A percentile compares a stretch with the other conserved stretches of the same genome.
phyloP scores from a whole-genome alignment of 1,284 basidiomycete genomes.

The Earliella scabrosa region DNA sequence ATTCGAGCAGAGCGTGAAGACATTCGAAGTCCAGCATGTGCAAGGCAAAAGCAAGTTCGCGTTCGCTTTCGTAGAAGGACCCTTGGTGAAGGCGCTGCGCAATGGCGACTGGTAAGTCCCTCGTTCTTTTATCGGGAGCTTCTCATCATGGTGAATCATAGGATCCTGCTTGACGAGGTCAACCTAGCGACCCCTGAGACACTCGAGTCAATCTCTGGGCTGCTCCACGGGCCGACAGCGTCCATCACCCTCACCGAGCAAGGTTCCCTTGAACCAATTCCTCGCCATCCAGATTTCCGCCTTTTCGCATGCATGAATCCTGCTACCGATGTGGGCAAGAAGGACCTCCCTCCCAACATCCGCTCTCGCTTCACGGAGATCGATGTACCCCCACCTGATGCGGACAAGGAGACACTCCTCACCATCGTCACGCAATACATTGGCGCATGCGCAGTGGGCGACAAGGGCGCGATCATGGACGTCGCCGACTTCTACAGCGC shows the following conservation, averaged over 20 bases:
- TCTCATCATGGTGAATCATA: conserved; percentile 34
- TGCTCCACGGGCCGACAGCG: conserved; percentile 85
- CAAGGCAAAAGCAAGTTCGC: conserved; percentile 87
- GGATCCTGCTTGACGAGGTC: conserved; percentile 96
- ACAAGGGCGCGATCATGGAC: conserved; percentile 89
- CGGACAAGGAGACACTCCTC: conserved; percentile 89
- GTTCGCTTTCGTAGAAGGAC: conserved; percentile 96
- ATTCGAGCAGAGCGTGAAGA: conserved; percentile 74
- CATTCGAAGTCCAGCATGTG: conserved; percentile 88
- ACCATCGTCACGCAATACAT: conserved; percentile 93
- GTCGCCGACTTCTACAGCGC: conserved; percentile 90
- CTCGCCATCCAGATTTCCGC: conserved; percentile 94
- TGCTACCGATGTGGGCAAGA: conserved; percentile 98
- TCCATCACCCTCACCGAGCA: conserved; percentile 95
- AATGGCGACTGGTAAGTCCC: conserved; percentile 85
- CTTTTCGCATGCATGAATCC: conserved; percentile 99
- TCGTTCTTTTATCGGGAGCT: neutral
- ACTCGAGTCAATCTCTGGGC: conserved; percentile 87
- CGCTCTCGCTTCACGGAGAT: conserved; percentile 95
- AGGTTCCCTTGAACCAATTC: conserved; percentile 89
- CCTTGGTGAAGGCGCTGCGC: conserved; percentile 90
- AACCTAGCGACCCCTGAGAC: conserved; percentile 96
- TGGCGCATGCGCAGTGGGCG: conserved; percentile 81
- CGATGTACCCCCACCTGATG: conserved; percentile 92
- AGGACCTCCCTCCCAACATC: conserved; percentile 91